These are phyloP conservation scores for Candida sithepensis DNA, from an alignment of 805 yeast genomes.

Conservation along the genomic window DNA sequence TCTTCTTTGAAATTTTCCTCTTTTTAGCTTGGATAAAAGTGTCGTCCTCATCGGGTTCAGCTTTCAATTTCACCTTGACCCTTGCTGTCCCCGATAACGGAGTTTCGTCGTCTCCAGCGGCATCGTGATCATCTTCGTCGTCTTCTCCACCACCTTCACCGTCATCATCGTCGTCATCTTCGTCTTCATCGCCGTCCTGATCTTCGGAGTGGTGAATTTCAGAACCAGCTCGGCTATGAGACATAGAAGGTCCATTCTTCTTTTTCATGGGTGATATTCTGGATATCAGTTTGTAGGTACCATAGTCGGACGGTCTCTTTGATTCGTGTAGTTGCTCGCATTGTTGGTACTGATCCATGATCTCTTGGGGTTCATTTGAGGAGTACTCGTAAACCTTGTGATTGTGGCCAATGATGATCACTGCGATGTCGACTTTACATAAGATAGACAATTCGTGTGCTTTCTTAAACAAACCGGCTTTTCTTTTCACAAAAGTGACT, in stretches of 20 bases:
- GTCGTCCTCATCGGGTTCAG: background rate
- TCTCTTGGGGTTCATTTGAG: constrained; percentile 57
- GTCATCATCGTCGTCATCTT: constrained; percentile 12
- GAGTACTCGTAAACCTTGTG: constrained; percentile 83
- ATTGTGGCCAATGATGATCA: constrained; percentile 79
- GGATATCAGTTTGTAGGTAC: constrained; percentile 44
- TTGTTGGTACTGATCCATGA: constrained; percentile 38
- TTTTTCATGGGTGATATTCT: constrained; percentile 22
- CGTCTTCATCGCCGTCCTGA: constrained; percentile 6
- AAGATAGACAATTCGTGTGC: constrained; percentile 84
- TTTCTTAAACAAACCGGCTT: constrained; percentile 88
- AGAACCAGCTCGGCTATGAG: no score
- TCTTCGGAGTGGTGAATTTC: constrained; percentile 1
- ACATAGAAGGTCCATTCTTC: constrained; percentile 5
- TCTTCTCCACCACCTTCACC: constrained; percentile 8
- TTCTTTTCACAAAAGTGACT: constrained; percentile 87
- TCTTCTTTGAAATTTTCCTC: background rate
- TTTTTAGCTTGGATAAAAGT: background rate
- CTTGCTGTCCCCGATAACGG: background rate
- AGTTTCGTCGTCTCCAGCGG: constrained; percentile 9
- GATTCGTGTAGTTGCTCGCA: constrained; percentile 44
- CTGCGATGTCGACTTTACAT: constrained; percentile 91
- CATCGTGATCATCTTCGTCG: constrained; percentile 5
- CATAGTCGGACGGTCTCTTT: constrained; percentile 65
- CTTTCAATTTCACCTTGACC: background rate